These are phyloP conservation scores for Chrysosporium queenslandicum DNA, from an alignment of 2,329 filamentous ascomycete genomes.

Conservation along the genomic window DNA sequence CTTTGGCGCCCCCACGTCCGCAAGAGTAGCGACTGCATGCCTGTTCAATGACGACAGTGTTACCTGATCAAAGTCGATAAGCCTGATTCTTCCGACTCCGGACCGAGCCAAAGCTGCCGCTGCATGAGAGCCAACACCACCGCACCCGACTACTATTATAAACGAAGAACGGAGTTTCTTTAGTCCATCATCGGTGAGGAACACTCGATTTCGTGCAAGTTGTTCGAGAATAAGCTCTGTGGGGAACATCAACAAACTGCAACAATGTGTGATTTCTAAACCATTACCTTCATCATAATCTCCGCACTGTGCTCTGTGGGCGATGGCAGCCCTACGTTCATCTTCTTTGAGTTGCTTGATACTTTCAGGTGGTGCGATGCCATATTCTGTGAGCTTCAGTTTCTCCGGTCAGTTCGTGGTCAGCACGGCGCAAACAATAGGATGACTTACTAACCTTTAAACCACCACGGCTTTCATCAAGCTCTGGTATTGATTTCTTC, in stretches of 20 bases:
- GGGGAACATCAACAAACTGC: too few relatives aligned
- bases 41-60: slow-evolving; percentile 87
- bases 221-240: slow-evolving; percentile 88
- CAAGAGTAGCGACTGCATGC: slow-evolving; percentile 88
- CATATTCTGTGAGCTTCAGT: slow-evolving; percentile 44
- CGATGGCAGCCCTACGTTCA: slow-evolving; percentile 48
- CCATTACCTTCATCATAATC: slow-evolving; percentile 59
- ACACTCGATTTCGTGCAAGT: slow-evolving; percentile 82
- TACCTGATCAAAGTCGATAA: slow-evolving; percentile 97
- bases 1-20: slow-evolving; percentile 87
- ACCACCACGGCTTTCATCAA: slow-evolving; percentile 41
- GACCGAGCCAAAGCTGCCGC: slow-evolving; percentile 76
- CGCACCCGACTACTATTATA: slow-evolving; percentile 82
- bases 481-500: slow-evolving; percentile 52
- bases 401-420: slow-evolving; percentile 28
- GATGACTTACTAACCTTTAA: slow-evolving; percentile 35
- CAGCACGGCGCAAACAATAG: not conserved
- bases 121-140: slow-evolving; percentile 90
- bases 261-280: too few relatives aligned
- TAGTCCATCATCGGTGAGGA: slow-evolving; percentile 73
- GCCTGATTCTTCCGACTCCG: slow-evolving; percentile 73
- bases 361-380: slow-evolving; percentile 27
- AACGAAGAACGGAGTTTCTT: slow-evolving; percentile 69
- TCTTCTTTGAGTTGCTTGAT: slow-evolving; percentile 43
- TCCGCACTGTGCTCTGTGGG: slow-evolving; percentile 50